Conservation (phyloP, 148 eudicot genomes). For the Spergularia marina region DNA sequence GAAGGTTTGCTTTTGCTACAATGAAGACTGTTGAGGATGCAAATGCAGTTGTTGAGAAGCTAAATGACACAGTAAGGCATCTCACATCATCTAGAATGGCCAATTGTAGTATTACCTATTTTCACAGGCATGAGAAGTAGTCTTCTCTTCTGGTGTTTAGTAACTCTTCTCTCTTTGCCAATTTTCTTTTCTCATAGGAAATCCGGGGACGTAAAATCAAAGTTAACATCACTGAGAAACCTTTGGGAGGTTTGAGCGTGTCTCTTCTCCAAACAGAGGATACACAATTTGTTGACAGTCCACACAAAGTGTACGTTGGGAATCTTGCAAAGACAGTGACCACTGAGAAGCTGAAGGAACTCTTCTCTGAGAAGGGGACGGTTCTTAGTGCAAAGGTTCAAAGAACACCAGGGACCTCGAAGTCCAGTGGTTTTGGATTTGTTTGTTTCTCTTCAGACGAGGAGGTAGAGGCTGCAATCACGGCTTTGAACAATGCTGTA, state of each 20-base stretch:
- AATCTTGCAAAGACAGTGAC: constrained; percentile 94
- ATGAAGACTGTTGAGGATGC: constrained; percentile 97
- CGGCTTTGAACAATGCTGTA: constrained; percentile 76
- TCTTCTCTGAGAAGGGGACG: constrained; percentile 79
- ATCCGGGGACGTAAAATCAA: constrained; percentile 79
- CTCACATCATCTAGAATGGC: background rate
- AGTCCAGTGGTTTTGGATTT: constrained; percentile 84
- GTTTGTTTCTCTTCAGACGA: constrained; percentile 91
- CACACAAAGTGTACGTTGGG: constrained; percentile 82
- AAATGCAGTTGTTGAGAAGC: constrained; percentile 72
- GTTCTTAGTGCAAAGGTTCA: constrained; percentile 83
- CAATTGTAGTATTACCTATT: background rate
- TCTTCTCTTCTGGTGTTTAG: background rate
- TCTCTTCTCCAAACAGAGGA: constrained; percentile 60
- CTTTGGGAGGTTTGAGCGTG: constrained; percentile 38
- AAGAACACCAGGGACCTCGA: constrained; percentile 84
- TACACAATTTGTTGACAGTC: constrained; percentile 77
- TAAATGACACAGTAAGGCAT: constrained; percentile 77
- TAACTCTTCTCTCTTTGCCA: constrained; percentile 2
- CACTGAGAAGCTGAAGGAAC: constrained; percentile 54
- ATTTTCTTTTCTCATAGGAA: constrained; percentile 38
- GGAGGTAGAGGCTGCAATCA: constrained; percentile 76
- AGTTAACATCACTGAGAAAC: constrained; percentile 91
- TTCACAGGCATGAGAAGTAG: background rate
- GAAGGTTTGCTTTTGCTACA: constrained; percentile 82